Percentiles rank a stretch among this genome's conserved stretches.
Conservation (phyloP, 768 basidiomycete genomes). For the Lactifluus echinatus region DNA sequence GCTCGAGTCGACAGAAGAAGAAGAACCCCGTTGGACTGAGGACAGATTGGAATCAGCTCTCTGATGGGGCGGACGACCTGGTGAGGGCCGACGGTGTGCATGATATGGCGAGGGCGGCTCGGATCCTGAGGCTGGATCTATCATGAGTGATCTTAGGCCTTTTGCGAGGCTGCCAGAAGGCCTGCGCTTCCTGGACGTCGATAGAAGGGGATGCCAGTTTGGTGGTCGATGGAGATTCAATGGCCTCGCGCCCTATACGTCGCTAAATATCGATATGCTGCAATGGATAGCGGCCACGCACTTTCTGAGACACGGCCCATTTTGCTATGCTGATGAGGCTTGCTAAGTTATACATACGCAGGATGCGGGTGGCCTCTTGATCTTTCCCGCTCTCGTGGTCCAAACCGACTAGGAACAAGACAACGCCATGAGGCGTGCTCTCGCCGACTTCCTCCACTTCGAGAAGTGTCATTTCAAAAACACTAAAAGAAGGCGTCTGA, state of each 20-base stretch:
- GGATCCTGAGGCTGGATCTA: conserved; percentile 32
- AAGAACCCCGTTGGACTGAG: not conserved
- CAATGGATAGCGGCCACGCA: conserved; percentile 23
- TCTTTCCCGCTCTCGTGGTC: conserved; percentile 47
- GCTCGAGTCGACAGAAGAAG: conserved; percentile 4
- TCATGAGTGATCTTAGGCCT: conserved; percentile 51
- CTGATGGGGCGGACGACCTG: not conserved
- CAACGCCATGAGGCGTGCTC: conserved; percentile 59
- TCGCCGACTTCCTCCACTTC: conserved; percentile 54
- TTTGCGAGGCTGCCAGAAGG: conserved; percentile 51
- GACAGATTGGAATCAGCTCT: not conserved
- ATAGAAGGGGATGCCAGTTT: conserved; percentile 43
- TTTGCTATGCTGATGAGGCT: conserved; percentile 68
- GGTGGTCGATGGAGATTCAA: conserved; percentile 48
- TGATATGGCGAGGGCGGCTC: conserved; percentile 19
- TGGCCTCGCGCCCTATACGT: conserved; percentile 45
- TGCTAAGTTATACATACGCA: conserved; percentile 79
- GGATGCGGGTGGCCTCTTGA: conserved; percentile 42
- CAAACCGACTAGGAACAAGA: conserved; percentile 66
- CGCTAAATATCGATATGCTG: not conserved
- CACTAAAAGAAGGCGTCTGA: conserved; percentile 33
- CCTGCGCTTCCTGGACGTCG: conserved; percentile 39
- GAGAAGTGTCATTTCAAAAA: conserved; percentile 69
- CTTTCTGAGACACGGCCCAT: conserved; percentile 65
- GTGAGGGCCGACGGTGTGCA: not conserved